These are phyloP conservation scores for Datisca glomerata DNA, from an alignment of 306 rosid species.

Conservation along the genomic window DNA sequence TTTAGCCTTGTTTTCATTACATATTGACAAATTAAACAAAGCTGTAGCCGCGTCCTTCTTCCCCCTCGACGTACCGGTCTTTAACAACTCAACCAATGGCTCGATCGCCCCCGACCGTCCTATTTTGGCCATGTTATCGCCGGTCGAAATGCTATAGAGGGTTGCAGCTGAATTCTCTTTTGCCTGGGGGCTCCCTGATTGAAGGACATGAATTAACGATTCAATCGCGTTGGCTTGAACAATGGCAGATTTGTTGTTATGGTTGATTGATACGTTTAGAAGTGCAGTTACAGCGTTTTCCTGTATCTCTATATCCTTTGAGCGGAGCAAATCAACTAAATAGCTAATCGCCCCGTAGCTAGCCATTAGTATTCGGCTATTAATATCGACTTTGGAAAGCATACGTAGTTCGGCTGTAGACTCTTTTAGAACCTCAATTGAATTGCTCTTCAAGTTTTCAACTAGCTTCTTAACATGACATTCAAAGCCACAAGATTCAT, in stretches of 20 bases:
- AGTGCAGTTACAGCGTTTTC: slow-evolving; percentile 97
- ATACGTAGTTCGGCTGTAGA: slow-evolving; percentile 66
- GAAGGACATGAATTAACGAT: slow-evolving; percentile 77
- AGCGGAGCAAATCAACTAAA: slow-evolving; percentile 62
- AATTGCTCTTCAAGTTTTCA: slow-evolving; percentile 49
- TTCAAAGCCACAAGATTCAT: slow-evolving; percentile 73
- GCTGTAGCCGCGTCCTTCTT: slow-evolving; percentile 98
- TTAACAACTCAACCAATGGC: slow-evolving; percentile 85
- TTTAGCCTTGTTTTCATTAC: slow-evolving; percentile 72
- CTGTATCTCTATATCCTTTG: slow-evolving; percentile 51
- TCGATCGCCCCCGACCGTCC: slow-evolving; percentile 88
- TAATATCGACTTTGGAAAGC: slow-evolving; percentile 80
- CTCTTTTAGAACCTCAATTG: slow-evolving; percentile 59
- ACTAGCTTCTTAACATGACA: slow-evolving; percentile 57
- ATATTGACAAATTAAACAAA: slow-evolving; percentile 81
- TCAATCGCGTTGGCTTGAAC: slow-evolving; percentile 79
- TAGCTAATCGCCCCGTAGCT: slow-evolving; percentile 64
- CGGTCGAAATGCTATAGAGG: slow-evolving; percentile 89
- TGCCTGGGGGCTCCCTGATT: slow-evolving; percentile 86
- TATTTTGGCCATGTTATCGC: slow-evolving; percentile 74
- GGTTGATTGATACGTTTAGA: slow-evolving; percentile 82
- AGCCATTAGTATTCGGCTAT: slow-evolving; percentile 87
- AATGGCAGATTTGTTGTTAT: slow-evolving; percentile 70
- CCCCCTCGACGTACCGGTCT: slow-evolving; percentile 91
- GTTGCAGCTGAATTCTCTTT: slow-evolving; percentile 98